Percentiles rank a stretch among this genome's conserved stretches.
phyloP scores from a whole-genome alignment of 2,329 filamentous ascomycete species.

The Sphaerulina populicola region DNA sequence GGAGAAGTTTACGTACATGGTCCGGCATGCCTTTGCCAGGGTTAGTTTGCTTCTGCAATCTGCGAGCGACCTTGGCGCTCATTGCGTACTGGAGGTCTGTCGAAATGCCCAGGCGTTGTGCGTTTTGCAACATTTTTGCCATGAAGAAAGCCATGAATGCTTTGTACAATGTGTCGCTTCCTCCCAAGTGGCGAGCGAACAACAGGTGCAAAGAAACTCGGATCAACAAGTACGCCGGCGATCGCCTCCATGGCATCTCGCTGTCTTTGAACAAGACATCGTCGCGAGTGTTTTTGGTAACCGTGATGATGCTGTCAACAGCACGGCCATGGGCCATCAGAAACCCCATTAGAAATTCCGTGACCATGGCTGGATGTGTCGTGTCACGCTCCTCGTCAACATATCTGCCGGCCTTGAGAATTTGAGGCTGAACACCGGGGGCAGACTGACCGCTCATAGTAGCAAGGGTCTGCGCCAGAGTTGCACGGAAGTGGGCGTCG shows the following conservation, averaged over 20 bases:
- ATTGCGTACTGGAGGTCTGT: constrained; percentile 8
- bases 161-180: constrained; percentile 5
- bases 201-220: constrained; percentile 51
- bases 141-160: constrained; percentile 8
- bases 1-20: neutral
- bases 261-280: constrained; percentile 46
- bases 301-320: neutral
- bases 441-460: constrained; percentile 17
- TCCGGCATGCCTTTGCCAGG: neutral
- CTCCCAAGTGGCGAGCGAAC: constrained; percentile 30
- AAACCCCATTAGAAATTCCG: constrained; percentile 44
- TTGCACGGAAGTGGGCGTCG: constrained; percentile 27
- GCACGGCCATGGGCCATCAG: constrained; percentile 3
- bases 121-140: constrained; percentile 4
- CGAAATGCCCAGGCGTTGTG: neutral
- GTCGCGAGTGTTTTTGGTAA: constrained; percentile 55
- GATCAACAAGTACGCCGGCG: constrained; percentile 54
- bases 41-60: constrained; percentile 6
- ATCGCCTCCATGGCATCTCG: constrained; percentile 53
- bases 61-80: constrained; percentile 9
- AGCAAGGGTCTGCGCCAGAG: constrained; percentile 16
- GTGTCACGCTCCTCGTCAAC: constrained; percentile 54
- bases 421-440: constrained; percentile 16
- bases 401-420: constrained; percentile 43
- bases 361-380: constrained; percentile 49